Percentiles rank a stretch among this genome's conserved stretches.
phyloP scores from a whole-genome alignment of 257 asterid species.

The Linaria vulgaris region DNA sequence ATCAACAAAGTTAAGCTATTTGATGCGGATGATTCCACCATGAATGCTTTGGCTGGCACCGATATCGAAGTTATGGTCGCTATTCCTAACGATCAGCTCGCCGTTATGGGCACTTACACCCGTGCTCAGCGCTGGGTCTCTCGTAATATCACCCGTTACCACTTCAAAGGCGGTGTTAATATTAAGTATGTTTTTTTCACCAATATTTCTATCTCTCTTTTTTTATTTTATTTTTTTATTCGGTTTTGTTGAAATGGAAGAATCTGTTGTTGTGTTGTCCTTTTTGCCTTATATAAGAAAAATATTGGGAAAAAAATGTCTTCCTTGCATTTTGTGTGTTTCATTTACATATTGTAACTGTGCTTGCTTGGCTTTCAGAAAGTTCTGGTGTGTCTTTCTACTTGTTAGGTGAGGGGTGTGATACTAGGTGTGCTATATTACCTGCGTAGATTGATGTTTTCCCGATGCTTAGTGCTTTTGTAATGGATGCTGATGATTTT shows the following conservation, averaged over 20 bases:
- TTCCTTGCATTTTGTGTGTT: no score
- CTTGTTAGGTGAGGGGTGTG: background rate
- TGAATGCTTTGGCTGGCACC: conserved; percentile 68
- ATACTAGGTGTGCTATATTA: background rate
- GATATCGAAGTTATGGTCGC: conserved; percentile 78
- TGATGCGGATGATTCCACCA: conserved; percentile 62
- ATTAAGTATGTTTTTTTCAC: conserved; percentile 42
- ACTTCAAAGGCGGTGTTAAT: conserved; percentile 67
- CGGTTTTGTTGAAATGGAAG: no score
- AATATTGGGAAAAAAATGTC: no score
- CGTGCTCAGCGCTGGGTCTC: conserved; percentile 72
- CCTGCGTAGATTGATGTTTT: no score
- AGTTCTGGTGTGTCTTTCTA: background rate
- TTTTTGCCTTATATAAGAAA: no score
- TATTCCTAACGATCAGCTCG: conserved; percentile 71
- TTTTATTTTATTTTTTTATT: no score
- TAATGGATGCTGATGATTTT: background rate
- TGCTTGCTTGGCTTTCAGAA: background rate
- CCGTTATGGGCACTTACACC: conserved; percentile 47
- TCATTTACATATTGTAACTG: background rate
- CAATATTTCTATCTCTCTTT: no score
- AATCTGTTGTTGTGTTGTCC: no score
- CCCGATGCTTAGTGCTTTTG: background rate
- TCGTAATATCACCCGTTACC: conserved; percentile 58
- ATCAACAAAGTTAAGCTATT: conserved; percentile 68